Evolutionary conservation across 495 filamentous ascomycete genomes (phyloP).

Genomic region (Podospora tetraspora): DNA sequence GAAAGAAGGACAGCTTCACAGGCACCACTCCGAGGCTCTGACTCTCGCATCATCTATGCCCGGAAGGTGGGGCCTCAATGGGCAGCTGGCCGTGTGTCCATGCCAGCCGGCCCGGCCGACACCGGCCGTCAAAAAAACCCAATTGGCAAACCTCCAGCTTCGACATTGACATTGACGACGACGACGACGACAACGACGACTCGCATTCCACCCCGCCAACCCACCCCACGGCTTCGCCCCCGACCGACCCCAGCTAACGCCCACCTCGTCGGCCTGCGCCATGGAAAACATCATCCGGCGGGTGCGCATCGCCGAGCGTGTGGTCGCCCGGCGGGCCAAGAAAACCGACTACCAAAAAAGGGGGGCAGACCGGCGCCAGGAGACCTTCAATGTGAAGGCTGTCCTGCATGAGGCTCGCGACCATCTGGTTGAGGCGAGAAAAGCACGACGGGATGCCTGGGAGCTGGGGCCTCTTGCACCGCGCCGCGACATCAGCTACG

Average conservation of each 20-base stretch:
- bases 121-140: not conserved
- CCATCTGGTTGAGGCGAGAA: constrained; percentile 28
- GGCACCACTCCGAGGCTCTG: too few relatives aligned
- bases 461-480: constrained; percentile 70
- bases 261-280: constrained; percentile 13
- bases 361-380: constrained; percentile 26
- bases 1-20: not conserved
- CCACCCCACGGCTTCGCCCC: not conserved
- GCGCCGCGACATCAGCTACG: constrained; percentile 54
- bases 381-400: constrained; percentile 17
- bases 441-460: constrained; percentile 59
- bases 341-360: constrained; percentile 27
- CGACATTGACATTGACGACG: not conserved
- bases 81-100: not conserved
- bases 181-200: not conserved
- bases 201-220: not conserved
- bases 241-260: not conserved
- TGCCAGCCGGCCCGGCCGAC: not conserved
- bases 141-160: not conserved
- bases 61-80: not conserved
- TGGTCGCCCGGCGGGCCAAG: constrained; percentile 49
- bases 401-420: constrained; percentile 6
- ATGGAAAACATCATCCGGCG: constrained; percentile 76
- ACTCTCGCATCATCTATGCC: not conserved
- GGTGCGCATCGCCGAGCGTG: constrained; percentile 60